A percentile compares a stretch with the other conserved stretches of the same genome.
Evolutionary conservation across 225 moss, liverwort and hornwort genomes (phyloP).

Genomic region (Polytrichum commune): DNA sequence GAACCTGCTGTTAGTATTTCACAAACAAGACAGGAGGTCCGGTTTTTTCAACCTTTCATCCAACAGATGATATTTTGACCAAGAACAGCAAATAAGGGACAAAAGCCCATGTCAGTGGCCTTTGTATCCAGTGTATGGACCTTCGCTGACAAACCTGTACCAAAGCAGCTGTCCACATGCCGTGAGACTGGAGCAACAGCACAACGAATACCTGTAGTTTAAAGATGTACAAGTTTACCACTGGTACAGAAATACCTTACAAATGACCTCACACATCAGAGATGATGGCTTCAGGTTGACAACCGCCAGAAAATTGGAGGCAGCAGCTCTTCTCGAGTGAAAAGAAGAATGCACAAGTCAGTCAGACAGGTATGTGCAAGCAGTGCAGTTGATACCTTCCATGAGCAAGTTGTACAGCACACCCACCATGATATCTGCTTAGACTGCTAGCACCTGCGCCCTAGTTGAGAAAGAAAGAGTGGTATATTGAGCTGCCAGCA

Average conservation of each 20-base stretch:
- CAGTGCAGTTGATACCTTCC: constrained; percentile 32
- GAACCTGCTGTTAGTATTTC: constrained; percentile 40
- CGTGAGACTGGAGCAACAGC: constrained; percentile 4
- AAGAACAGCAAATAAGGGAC: constrained; percentile 2
- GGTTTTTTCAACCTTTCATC: background rate
- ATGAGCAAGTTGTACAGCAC: constrained; percentile 25
- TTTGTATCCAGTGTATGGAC: constrained; percentile 6
- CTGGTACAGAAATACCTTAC: constrained; percentile 37
- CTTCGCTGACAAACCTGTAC: constrained; percentile 1
- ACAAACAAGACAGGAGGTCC: constrained; percentile 12
- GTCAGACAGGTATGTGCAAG: constrained; percentile 28
- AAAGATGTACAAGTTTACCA: constrained; percentile 17
- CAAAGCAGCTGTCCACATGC: constrained; percentile 4
- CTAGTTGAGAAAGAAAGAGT: constrained; percentile 34
- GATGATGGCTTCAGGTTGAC: constrained; percentile 26
- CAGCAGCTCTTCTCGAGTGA: constrained; percentile 3
- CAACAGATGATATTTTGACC: background rate
- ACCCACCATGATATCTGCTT: constrained; percentile 29
- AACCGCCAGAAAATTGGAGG: background rate
- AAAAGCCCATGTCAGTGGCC: background rate
- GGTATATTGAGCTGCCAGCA: constrained; percentile 31
- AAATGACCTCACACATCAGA: constrained; percentile 17
- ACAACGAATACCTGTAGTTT: constrained; percentile 3
- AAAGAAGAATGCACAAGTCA: constrained; percentile 9
- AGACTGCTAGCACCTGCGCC: constrained; percentile 44